Evolutionary conservation across 805 yeast genomes (phyloP), one percentile per base, ranked within the genome.

Genomic region (Yarrowia sp.): DNA sequence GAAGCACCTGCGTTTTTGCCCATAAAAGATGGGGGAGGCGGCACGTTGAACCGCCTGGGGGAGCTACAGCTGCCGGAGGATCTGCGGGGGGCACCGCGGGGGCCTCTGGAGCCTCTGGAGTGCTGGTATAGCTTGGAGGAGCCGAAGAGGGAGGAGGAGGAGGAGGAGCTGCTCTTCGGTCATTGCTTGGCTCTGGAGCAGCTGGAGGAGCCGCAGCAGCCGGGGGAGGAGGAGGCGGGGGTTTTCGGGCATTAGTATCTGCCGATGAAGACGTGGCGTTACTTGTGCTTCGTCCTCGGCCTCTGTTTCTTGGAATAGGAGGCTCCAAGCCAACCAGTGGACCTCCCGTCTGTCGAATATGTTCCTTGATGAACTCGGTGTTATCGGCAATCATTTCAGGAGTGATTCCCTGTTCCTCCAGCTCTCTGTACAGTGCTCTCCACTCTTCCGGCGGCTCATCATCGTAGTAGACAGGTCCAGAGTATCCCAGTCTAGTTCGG

Each of bases 301-400:
- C 74, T 61, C 67, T 71, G 40, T 80, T 82, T 68, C 93, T 80
- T 4, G 95, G 96, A 61, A 90, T 78, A 16, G 96, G 96, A 5
- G 96, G 96, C 72, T 90, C 96, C 26, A 88, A 76, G 0, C 96
- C 96, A 30, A 88, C 88, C 75, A 93, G 77, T 33, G 95, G 87
- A 22, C 92, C 89, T 64, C 95, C 90, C 73, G 85, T 87, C 70
- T 86, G 79, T 3, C 84, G 77, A 66, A 90, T 88, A 71, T 88
- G 90, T 63, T 86, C 87, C 73, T 89, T 90, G 71, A 90, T 89
- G 73, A 90, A 89, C 66, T 88, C 89, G 66, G 92, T 80, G 72
- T 90, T 89, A 62, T 89, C 93, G 0, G 92, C 95, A 73, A 90
- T 90, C 92, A 89, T 87, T 69, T 90, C 96, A 71, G 90, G 96